Evolutionary conservation across 2,329 filamentous ascomycete genomes (phyloP), one percentile per base, ranked within the genome.

Genomic region (Ophiostoma quercus): DNA sequence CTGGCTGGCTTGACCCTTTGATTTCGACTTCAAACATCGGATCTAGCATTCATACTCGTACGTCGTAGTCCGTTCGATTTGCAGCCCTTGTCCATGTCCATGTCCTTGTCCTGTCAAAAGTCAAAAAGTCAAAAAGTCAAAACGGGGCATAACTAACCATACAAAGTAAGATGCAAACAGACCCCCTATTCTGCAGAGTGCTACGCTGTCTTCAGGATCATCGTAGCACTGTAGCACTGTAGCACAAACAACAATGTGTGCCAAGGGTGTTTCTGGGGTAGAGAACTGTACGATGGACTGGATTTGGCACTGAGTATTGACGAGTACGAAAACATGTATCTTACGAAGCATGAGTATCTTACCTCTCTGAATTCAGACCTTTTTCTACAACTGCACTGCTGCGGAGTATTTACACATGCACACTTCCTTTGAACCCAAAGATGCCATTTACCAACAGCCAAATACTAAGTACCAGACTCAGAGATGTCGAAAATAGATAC

Each of bases 361-460:
- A 2, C 25, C 25, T 29, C 34, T 34, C 34, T 34, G 34, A 34
- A 34, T 6, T 34, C n/a, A 34, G 1, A 34, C 1, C 2, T 29
- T 29, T 29, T 54, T 22, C 9, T 54, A 47, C 43, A 47, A 47
- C 3, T 54, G n/a, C 54, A 19, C 54, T 60, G 7, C 54, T 32
- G 14, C 57, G 57, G 57, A 62, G 57, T 62, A 62, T 62, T 62
- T 62, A 62, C 57, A 62, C 25, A 62, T 62, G 57, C 25, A 62
- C 2, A 32, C 22, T 62, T 7, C 25, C 12, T 62, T 62, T 3
- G 32, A 3, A 32, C 25, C 25, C 12, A 62, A 62, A 25, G 25
- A 60, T 60, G 12, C 22, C 47, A 57, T 57, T 25, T 57, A 57
- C 11, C 51, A 57, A 29, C 19, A 47, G 41, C 41, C 41, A 43